phyloP scores from a whole-genome alignment of 2,329 filamentous ascomycete genomes.

The Elsinoe perseae region DNA sequence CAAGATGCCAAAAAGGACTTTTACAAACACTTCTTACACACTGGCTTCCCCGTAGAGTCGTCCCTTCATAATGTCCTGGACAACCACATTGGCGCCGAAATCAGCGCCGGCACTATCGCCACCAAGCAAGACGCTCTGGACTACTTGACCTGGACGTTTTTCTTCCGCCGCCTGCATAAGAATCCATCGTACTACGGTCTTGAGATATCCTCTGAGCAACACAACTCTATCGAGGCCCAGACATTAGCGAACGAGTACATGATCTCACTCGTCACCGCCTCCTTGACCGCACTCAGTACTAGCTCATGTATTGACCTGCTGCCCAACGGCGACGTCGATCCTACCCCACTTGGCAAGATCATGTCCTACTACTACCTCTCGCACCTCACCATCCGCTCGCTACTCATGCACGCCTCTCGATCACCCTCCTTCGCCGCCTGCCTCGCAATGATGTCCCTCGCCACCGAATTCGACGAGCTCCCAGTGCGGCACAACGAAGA shows the following conservation, averaged over 20 bases:
- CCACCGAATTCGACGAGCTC: conserved; percentile 93
- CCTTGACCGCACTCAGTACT: conserved; percentile 69
- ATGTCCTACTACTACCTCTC: conserved; percentile 99
- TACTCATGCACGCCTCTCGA: conserved; percentile 67
- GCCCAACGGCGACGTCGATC: conserved; percentile 79
- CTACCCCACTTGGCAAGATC: conserved; percentile 90
- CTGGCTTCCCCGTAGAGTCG: conserved; percentile 94
- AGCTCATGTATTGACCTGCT: conserved; percentile 79
- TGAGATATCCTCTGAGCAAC: conserved; percentile 84
- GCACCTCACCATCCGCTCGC: conserved; percentile 84
- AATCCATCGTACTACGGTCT: conserved; percentile 97
- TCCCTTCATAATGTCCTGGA: conserved; percentile 93
- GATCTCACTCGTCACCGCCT: conserved; percentile 83
- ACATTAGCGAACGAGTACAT: conserved; percentile 88
- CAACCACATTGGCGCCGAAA: conserved; percentile 91
- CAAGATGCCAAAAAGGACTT: conserved; percentile 98
- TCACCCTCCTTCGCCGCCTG: conserved; percentile 72
- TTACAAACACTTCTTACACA: conserved; percentile 98
- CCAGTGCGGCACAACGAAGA: conserved; percentile 98
- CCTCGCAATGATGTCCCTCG: conserved; percentile 84
- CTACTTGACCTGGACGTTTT: conserved; percentile 98
- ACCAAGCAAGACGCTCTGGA: conserved; percentile 97
- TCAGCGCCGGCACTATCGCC: conserved; percentile 83
- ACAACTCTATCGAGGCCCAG: conserved; percentile 79
- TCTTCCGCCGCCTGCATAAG: conserved; percentile 94